Base-by-base conservation (phyloP, 768 basidiomycete genomes). In the Pleurotus tuoliensis region DNA sequence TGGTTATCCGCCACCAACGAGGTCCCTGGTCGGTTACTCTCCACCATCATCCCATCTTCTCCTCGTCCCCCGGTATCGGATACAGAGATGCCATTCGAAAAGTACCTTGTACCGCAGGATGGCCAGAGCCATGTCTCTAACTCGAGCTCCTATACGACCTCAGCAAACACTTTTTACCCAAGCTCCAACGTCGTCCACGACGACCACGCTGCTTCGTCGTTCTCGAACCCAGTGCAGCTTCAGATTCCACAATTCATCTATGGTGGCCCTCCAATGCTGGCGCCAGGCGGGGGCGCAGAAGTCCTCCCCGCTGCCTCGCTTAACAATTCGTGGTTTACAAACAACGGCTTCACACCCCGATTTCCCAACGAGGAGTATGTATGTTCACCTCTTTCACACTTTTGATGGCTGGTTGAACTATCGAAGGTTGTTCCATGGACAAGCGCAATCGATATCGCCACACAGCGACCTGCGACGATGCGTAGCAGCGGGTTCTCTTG, bases 271-370 rank as follows among this genome's bases (percentile, higher is more conserved):
- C 86, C 88, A 24, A 77, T 79, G 1, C 76, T 90, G 18, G 86
- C 85, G 1, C 82, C 78, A 1, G 88, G 87, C 18, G 88, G 88
- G 20, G 88, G 90, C 37, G 88, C 85, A 8, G 90, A 90, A 68
- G 82, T 87, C 12, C 65, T 90, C n/a, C 82, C 86, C 9, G 70
- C 72, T 3, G 76, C 76, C 39, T 68, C 78, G 56, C 60, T 70
- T 25, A 58, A 52, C 56, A 59, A 59, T 55, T 63, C 74, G 3
- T 88, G 86, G 86, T 77, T 82, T 57, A 58, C 73, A 5, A 77
- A 80, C 61, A 76, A 69, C 48, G 79, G 78, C 11, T 78, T 80
- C 60, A 55, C 53, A 5, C 61, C 62, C 12, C 57, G 50, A 44
- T 24, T 51, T 18, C 53, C 49, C 37, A 57, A 56, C 25, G 47